Evolutionary conservation across 2,329 filamentous ascomycete genomes (phyloP).

Genomic region (Fusarium subglutinans): DNA sequence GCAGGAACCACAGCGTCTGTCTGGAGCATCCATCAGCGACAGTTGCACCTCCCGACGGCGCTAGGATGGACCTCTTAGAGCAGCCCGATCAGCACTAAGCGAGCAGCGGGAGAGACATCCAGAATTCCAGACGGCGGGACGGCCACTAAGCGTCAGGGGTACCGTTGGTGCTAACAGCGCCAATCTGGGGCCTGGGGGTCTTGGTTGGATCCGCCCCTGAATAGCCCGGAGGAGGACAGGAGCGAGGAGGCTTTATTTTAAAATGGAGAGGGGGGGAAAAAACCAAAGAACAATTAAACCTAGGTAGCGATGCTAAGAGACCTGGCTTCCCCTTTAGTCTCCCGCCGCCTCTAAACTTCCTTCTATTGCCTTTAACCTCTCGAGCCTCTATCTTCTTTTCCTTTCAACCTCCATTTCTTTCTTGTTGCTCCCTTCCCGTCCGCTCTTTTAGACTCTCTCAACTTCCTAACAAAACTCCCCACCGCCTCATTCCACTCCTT

Average conservation of each 20-base stretch:
- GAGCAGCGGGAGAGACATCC: constrained; percentile 38
- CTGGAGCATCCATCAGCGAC: constrained; percentile 2
- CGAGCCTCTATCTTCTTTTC: constrained; percentile 18
- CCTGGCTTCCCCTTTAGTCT: constrained; percentile 38
- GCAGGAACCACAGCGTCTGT: background rate
- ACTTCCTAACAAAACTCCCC: background rate
- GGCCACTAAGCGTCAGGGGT: constrained; percentile 41
- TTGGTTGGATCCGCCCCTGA: constrained; percentile 44
- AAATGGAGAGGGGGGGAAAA: constrained; percentile 35
- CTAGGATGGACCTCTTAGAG: constrained; percentile 39
- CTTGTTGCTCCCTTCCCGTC: constrained; percentile 16
- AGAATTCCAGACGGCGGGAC: constrained; percentile 41
- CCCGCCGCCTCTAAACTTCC: constrained; percentile 20
- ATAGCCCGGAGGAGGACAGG: constrained; percentile 3
- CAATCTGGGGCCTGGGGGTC: constrained; percentile 44
- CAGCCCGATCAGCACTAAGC: constrained; percentile 43
- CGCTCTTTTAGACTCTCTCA: constrained; percentile 18
- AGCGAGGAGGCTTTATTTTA: constrained; percentile 42
- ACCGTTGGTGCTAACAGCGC: constrained; percentile 40
- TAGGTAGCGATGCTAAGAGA: constrained; percentile 33
- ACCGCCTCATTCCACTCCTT: background rate
- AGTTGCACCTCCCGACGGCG: constrained; percentile 32
- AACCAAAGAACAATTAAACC: constrained; percentile 44
- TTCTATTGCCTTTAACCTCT: constrained; percentile 15
- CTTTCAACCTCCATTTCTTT: constrained; percentile 1